Base-by-base conservation (phyloP, 768 basidiomycete genomes). In the Candolleomyces efflorescens region DNA sequence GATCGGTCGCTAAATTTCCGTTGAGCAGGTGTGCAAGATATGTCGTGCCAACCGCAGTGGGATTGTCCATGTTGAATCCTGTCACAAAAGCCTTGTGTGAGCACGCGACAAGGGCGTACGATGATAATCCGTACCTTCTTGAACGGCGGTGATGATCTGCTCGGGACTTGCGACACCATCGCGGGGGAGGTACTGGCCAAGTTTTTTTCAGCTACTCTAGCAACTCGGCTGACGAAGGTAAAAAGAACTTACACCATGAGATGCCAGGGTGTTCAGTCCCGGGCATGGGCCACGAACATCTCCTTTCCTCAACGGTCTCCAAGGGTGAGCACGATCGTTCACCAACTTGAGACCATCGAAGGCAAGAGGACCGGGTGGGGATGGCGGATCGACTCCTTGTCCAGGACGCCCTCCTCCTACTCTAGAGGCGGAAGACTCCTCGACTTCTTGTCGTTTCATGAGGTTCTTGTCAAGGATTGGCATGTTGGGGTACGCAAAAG, bases 61-160 rank as follows among this genome's bases (percentile, higher is more conserved):
- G 22, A 52, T 62, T 53, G 3, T 58, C 58, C 55, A 64, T 60
- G 36, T 64, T 63, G 47, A 64, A 66, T 12, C 60, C 65, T 32
- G 5, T 2, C 11, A 32, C 5, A 5, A 11, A 32, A n/a, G n/a
- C n/a, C n/a, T n/a, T n/a, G n/a, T n/a, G n/a, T n/a, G n/a, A n/a
- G n/a, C n/a, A n/a, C n/a, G n/a, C n/a, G n/a, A 11, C 32, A 32
- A 32, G 32, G 11, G 32, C 9, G 1, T 32, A 11, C 15, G 0
- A 38, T 9, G 6, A 22, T 4, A n/a, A n/a, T 18, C 6, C 32
- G 32, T 20, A 61, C 64, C 64, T 53, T 64, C 59, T 53, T 62
- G 61, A 20, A 62, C 57, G 24, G 59, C 60, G 11, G 41, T 26
- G 15, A 64, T 55, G 11, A 64, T 55, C 47, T 64, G 63, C 1